Conservation (phyloP, 345 rosid species). For the Syzygium aqueum region DNA sequence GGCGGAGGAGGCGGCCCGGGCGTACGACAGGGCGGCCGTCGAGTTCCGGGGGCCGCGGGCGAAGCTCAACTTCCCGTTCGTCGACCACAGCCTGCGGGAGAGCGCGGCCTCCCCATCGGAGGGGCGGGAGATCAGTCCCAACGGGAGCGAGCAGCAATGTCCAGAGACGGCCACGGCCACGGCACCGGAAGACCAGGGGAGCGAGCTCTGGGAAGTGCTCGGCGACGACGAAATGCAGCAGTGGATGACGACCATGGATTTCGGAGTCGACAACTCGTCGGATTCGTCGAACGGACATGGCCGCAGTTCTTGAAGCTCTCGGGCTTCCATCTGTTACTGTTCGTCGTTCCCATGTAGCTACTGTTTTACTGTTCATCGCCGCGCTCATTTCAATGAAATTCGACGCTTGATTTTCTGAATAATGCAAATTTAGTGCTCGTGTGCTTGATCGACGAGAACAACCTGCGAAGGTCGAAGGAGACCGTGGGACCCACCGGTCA, state of each 20-base stretch:
- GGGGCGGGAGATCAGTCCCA: not conserved
- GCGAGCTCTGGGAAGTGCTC: conserved; percentile 21
- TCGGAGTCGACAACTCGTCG: conserved; percentile 37
- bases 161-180: not conserved
- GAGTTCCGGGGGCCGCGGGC: conserved; percentile 43
- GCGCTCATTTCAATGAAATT: not conserved
- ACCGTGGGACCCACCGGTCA: not conserved
- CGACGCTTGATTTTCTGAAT: not conserved
- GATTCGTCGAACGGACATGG: conserved; percentile 33
- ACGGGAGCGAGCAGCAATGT: not conserved
- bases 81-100: conserved; percentile 12
- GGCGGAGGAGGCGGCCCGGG: conserved; percentile 90
- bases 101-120: not conserved
- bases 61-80: conserved; percentile 51
- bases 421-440: not conserved
- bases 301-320: not conserved
- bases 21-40: conserved; percentile 69
- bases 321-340: not conserved
- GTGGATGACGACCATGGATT: conserved; percentile 58
- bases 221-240: conserved; percentile 38
- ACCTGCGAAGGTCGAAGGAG: not conserved
- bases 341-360: not conserved
- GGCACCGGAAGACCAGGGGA: not conserved
- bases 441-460: not conserved
- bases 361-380: not conserved